Evolutionary conservation across 2,329 filamentous ascomycete genomes (phyloP), one percentile per base, ranked within the genome.

Genomic region (Colletotrichum musicola): DNA sequence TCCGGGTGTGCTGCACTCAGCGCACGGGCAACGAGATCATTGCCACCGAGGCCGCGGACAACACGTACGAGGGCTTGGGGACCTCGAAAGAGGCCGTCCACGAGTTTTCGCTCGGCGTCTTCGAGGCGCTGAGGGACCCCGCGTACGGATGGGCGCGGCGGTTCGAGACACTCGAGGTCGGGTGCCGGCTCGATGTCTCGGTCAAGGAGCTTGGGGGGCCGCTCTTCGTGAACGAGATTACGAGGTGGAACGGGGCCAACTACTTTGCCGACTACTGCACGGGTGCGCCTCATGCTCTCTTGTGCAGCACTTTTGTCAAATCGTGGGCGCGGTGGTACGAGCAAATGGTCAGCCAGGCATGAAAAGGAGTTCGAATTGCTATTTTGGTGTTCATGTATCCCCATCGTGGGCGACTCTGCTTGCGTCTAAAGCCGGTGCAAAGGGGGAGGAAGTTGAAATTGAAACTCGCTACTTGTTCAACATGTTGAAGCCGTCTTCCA

Each of bases 151-250:
- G 58, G 58, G 16, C 20, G 6, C 16, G 27, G 20, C 58, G 35
- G 9, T 61, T 53, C 12, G 27, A 53, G 10, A 40, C 58, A 9
- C 58, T 61, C 12, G 58, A 61, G 14, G 46, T 61, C 7, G 58
- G 58, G 20, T 61, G 58, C 35, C 58, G 58, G 25, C 58, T 61
- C 3, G 58, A 61, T 18, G 25, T 61, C 14, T 53, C 58, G 10
- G 18, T 40, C 20, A 53, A 27, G 14, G 47, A 61, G 35, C 3
- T n/a, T 13, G 58, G 58, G 10, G 58, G 58, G 20, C 14, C 46
- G 14, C 20, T 61, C 6, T 61, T 61, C 30, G 58, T 61, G 27
- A 61, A 61, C 30, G 58, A 61, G 58, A 61, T 61, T 3, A 61
- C 58, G 20, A 50, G 47, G 5, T 61, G 58, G 58, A 59, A 59